Evolutionary conservation across 257 asterid species (phyloP).

Genomic region (Gentiana straminea): DNA sequence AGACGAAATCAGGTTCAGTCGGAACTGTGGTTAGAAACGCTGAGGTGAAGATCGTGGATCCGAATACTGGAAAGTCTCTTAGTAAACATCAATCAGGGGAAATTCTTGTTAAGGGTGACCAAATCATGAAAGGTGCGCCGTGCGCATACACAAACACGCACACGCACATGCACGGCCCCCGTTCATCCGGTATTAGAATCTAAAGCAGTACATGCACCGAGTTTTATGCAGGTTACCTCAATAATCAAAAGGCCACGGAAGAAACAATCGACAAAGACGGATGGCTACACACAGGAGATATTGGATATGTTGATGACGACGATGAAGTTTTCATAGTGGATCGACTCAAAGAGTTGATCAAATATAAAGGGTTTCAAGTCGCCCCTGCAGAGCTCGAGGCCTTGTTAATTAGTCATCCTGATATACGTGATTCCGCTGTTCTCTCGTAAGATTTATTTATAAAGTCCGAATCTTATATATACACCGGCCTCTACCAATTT

Average conservation of each 20-base stretch:
- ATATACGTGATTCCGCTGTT: constrained; percentile 30
- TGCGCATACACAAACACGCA: not conserved
- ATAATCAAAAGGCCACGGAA: constrained; percentile 23
- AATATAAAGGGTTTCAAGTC: constrained; percentile 12
- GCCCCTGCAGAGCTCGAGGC: constrained; percentile 32
- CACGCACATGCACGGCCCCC: too few species aligned
- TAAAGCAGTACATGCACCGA: too few species aligned
- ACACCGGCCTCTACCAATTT: too few species aligned
- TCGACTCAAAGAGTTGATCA: constrained; percentile 29
- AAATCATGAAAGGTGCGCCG: constrained; percentile 31
- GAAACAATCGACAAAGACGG: constrained; percentile 28
- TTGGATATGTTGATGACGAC: constrained; percentile 22
- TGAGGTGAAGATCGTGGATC: constrained; percentile 26
- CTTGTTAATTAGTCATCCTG: constrained; percentile 22
- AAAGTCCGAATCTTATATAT: not conserved
- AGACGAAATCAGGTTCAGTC: constrained; percentile 29
- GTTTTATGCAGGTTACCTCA: constrained; percentile 21
- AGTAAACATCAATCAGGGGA: constrained; percentile 24
- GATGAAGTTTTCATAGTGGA: constrained; percentile 29
- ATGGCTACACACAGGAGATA: constrained; percentile 16
- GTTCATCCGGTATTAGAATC: too few species aligned
- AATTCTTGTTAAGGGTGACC: constrained; percentile 28
- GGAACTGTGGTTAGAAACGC: constrained; percentile 31
- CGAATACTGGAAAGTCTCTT: constrained; percentile 12
- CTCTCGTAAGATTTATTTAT: constrained; percentile 19